Evolutionary conservation across 352 stramenopile genomes (phyloP), one percentile per base, ranked within the genome.

Genomic region (Phytophthora ramorum): DNA sequence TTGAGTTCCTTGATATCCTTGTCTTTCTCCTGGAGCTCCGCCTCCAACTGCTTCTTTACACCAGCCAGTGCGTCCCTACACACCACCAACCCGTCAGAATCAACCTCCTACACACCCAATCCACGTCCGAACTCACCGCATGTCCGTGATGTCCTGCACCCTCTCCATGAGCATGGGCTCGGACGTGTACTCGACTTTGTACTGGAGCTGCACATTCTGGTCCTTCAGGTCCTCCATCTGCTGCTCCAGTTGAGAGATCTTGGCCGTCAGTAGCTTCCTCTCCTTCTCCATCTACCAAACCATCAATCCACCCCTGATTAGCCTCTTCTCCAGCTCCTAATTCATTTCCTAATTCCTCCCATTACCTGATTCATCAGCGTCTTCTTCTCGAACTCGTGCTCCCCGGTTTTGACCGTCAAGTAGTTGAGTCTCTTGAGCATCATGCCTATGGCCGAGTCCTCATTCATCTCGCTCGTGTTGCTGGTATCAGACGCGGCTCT

Each of bases 351-450:
- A 44, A 37, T 32, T 49, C 14, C 19, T 28, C 35, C 35, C 6
- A 63, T 24, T 56, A 89, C 80, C 65, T 78, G 71, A 40, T 92
- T 82, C 41, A 93, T 85, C 22, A 95, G 80, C 65, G 76, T 91
- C 62, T 91, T 92, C 76, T 95, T 95, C 69, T 95, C 87, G 44
- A 93, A 95, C 63, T 95, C 87, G 75, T 93, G 87, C 58, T 95
- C 85, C 47, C 87, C 87, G 9, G 87, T 85, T 61, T 91, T 89
- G 48, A 95, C 71, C 85, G 93, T 93, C n/a, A 95, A 72, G 38
- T 81, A 76, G 66, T 95, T 95, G 52, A 95, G 75, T 37, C 87
- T 73, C 40, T 88, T 89, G 13, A 95, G 66, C 52, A 95, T 69
- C 87, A 95, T 93, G 7, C 72, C 51, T 78, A 95, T 92, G 2